phyloP scores from a whole-genome alignment of 345 rosid species.

The Moricandia moricandioides region DNA sequence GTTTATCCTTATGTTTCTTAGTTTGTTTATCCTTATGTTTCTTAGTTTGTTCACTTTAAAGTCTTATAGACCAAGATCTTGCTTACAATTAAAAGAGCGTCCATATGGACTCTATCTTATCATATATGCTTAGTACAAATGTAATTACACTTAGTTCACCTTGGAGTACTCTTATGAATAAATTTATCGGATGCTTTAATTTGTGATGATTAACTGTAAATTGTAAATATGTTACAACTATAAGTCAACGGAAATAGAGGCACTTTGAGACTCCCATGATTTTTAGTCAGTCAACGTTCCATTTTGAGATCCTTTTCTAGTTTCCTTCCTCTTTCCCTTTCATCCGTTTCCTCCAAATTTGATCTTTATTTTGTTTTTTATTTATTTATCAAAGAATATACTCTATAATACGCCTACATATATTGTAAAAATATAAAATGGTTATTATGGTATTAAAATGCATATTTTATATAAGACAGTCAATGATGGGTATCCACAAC shows the following conservation, averaged over 20 bases:
- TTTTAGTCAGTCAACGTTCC: conserved; percentile 16
- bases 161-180: neutral
- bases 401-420: neutral
- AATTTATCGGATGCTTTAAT: neutral
- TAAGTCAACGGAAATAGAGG: neutral
- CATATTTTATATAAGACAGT: neutral
- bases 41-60: too few species aligned
- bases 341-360: neutral
- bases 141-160: neutral
- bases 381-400: neutral
- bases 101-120: too few species aligned
- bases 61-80: too few species aligned
- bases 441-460: neutral
- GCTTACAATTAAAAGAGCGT: too few species aligned
- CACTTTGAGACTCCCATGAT: neutral
- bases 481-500: neutral
- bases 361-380: neutral
- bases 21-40: too few species aligned
- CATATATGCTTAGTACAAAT: too few species aligned
- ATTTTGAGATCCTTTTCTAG: neutral
- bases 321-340: conserved; percentile 10
- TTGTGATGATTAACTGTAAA: neutral
- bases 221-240: neutral
- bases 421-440: neutral
- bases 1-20: too few species aligned